Percentiles rank a stretch among this genome's conserved stretches.
Evolutionary conservation across 1,139 yeast genomes (phyloP).

Genomic region (Lodderomyces oxycetoniae): DNA sequence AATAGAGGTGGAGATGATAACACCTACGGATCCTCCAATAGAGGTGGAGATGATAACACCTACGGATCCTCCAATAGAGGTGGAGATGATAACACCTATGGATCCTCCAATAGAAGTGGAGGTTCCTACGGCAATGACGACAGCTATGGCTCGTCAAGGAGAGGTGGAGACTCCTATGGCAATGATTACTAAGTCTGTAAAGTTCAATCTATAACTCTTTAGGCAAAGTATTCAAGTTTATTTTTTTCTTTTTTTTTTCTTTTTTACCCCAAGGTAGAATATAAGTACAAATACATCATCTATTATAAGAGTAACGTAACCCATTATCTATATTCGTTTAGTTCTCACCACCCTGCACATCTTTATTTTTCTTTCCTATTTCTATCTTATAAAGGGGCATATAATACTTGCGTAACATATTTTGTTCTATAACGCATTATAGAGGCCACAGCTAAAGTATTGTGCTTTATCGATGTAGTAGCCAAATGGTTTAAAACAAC

Average conservation of each 20-base stretch:
- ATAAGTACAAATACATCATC: constrained; percentile 1
- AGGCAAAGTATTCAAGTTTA: neutral
- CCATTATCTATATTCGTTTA: neutral
- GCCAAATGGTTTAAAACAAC: constrained; percentile 45
- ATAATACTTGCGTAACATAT: constrained; percentile 46
- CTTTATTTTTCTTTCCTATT: neutral
- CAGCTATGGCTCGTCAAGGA: constrained; percentile 20
- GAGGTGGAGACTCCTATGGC: constrained; percentile 8
- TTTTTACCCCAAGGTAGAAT: neutral
- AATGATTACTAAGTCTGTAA: neutral
- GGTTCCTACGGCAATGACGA: constrained; percentile 11
- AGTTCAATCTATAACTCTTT: neutral
- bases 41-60: constrained; percentile 12
- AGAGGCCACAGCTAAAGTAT: constrained; percentile 46
- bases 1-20: constrained; percentile 17
- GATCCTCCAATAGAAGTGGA: constrained; percentile 13
- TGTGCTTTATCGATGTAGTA: constrained; percentile 46
- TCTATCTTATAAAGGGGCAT: constrained; percentile 42
- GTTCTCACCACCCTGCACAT: constrained; percentile 4
- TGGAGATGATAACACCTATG: constrained; percentile 17
- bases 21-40: constrained; percentile 18
- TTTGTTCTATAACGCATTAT: constrained; percentile 45
- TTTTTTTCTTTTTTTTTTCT: neutral
- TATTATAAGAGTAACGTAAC: neutral
- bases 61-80: constrained; percentile 18